These are phyloP conservation scores for Arabidopsis suecica DNA, from an alignment of 345 rosid species.

Conservation along the genomic window DNA sequence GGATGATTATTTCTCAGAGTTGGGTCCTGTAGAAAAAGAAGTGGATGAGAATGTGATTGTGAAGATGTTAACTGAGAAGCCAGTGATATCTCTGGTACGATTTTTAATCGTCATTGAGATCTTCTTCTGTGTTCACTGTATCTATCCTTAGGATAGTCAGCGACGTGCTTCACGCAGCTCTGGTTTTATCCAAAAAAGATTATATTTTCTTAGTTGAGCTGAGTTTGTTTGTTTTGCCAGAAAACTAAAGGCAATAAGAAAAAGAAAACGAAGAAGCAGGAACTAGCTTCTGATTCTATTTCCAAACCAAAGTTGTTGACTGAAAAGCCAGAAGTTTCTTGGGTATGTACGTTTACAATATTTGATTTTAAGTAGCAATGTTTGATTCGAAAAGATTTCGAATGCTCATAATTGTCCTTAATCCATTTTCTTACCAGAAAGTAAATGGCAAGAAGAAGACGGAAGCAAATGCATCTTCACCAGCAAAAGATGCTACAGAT, in stretches of 20 bases:
- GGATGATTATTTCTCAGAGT: slow-evolving; percentile 30
- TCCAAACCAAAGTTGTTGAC: slow-evolving; percentile 34
- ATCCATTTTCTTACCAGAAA: slow-evolving; percentile 11
- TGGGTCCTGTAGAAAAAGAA: slow-evolving; percentile 21
- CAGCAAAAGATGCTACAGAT: slow-evolving; percentile 14
- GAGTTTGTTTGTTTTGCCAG: not conserved
- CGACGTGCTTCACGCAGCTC: not conserved
- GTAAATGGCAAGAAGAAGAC: slow-evolving; percentile 12
- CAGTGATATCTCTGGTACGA: too few species aligned
- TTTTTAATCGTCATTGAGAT: not conserved
- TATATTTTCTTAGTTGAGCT: not conserved
- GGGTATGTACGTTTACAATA: slow-evolving; percentile 16
- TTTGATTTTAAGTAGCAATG: not conserved
- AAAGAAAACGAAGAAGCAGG: slow-evolving; percentile 14
- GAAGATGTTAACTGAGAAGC: slow-evolving; percentile 10
- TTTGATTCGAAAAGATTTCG: not conserved
- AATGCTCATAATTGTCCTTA: not conserved
- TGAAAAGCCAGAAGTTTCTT: slow-evolving; percentile 31
- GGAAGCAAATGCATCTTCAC: slow-evolving; percentile 2
- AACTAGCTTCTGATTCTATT: slow-evolving; percentile 26
- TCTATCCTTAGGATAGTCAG: not conserved
- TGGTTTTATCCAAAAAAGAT: slow-evolving; percentile 12
- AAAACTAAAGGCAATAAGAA: slow-evolving; percentile 20
- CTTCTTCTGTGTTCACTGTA: slow-evolving; percentile 3
- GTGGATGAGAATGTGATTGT: not conserved